Evolutionary conservation across 345 rosid species (phyloP), one percentile per base, ranked within the genome.

Genomic region (Barbarea vulgaris): DNA sequence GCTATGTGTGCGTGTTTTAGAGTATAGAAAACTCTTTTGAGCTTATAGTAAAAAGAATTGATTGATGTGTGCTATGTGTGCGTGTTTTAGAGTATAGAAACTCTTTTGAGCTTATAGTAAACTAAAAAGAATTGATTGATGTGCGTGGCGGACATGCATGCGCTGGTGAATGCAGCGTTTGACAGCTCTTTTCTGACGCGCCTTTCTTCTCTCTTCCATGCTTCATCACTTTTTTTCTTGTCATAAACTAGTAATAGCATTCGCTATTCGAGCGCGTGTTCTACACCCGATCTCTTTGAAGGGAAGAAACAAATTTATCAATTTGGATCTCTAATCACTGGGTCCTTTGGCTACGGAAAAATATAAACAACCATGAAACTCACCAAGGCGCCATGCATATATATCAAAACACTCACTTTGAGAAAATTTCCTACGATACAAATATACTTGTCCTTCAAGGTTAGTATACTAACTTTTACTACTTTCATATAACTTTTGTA

Each of bases 371-470:
- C n/a, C n/a, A n/a, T n/a, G n/a, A 24, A 5, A n/a, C 46, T 14
- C 14, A 42, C 4, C 9, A n/a, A n/a, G n/a, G n/a, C n/a, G n/a
- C n/a, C n/a, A n/a, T n/a, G n/a, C n/a, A n/a, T n/a, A n/a, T n/a
- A n/a, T n/a, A n/a, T n/a, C n/a, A n/a, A n/a, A n/a, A n/a, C n/a
- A n/a, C n/a, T n/a, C n/a, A n/a, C n/a, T n/a, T n/a, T n/a, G n/a
- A n/a, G n/a, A n/a, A n/a, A n/a, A n/a, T n/a, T n/a, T n/a, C n/a
- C n/a, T n/a, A n/a, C n/a, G n/a, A n/a, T n/a, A n/a, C n/a, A n/a
- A n/a, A n/a, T n/a, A n/a, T n/a, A 95, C 93, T 67, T 92, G 97
- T 62, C 99, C 99, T 74, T 95, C 99, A 64, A 90, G 97, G 98
- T 94, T 50, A 4, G 84, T 73, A 58, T 51, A 37, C 22, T 18